Evolutionary conservation across 176 grass and related monocot genomes (phyloP).

Genomic region (Alopecurus myosuroides): DNA sequence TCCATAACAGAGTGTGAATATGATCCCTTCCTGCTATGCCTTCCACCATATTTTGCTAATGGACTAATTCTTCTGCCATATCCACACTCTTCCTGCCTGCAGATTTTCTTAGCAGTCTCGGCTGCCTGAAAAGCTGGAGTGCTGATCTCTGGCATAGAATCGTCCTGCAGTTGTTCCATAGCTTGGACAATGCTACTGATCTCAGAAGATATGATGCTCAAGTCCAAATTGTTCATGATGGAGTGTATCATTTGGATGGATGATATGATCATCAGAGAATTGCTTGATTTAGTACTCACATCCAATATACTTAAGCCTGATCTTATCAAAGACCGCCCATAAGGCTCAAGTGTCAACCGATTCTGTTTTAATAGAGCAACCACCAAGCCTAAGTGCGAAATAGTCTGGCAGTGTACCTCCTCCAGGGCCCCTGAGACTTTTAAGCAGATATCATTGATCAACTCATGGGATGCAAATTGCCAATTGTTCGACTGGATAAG

Average conservation of each 20-base stretch:
- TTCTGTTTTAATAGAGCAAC: constrained; percentile 41
- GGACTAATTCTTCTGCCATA: constrained; percentile 21
- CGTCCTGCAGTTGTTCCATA: constrained; percentile 27
- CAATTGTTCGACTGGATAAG: constrained; percentile 62
- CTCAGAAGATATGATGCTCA: constrained; percentile 60
- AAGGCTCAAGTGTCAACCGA: constrained; percentile 54
- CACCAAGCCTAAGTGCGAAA: constrained; percentile 45
- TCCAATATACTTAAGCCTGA: constrained; percentile 57
- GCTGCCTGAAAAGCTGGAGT: constrained; percentile 37
- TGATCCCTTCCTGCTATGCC: constrained; percentile 18
- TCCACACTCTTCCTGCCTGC: constrained; percentile 2
- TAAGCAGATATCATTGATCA: constrained; percentile 55
- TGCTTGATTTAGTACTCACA: constrained; percentile 6
- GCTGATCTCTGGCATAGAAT: constrained; percentile 17
- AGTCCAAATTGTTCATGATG: constrained; percentile 53
- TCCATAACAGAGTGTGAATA: constrained; percentile 27
- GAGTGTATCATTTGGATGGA: constrained; percentile 62
- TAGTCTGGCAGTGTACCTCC: constrained; percentile 42
- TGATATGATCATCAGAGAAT: constrained; percentile 27
- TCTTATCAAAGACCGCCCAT: constrained; percentile 50
- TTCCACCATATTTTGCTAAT: constrained; percentile 13
- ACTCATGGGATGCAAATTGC: constrained; percentile 44
- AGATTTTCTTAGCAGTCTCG: constrained; percentile 38
- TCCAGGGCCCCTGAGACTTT: constrained; percentile 53
- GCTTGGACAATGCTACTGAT: constrained; percentile 34